Evolutionary conservation across 192 early-diverging fungal genomes (phyloP), one percentile per base, ranked within the genome.

Genomic region (Podila verticillata): DNA sequence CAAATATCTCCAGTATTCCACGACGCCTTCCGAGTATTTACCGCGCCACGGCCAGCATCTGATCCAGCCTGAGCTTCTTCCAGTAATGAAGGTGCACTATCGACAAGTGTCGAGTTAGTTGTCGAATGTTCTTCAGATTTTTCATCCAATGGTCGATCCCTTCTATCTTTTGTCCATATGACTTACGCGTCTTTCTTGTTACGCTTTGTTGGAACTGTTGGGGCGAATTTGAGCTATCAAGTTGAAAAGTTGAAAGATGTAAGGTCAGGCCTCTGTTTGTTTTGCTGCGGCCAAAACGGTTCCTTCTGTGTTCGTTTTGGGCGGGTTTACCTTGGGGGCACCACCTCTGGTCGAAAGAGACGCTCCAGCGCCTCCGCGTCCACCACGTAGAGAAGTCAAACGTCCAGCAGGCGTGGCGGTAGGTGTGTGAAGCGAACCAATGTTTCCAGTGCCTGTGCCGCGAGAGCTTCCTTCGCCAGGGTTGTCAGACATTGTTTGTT

Each of bases 181-280:
- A 75, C 83, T 72, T 84, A 84, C 85, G 72, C 74, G 70, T 87
- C 89, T 69, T 86, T 86, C 73, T 88, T 89, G 39, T 84, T 84
- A 73, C 89, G 77, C 67, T 87, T 88, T 9, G 82, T 63, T 5
- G 89, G 88, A 15, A 91, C 75, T 7, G 85, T 89, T 8, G 89
- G 89, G 32, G 84, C 82, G 60, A 91, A 91, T 68, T 91, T 91
- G 71, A 88, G 80, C 87, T 90, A 82, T 48, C 57, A 36, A 20
- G 22, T 54, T 54, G 51, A 24, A 24, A n/a, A n/a, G 22, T 54
- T 1, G 6, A 10, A 7, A n/a, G 22, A 54, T 1, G 22, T 7
- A 26, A 4, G 0, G 51, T 54, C 17, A 44, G 39, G 12, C 13
- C 17, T 34, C 6, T 44, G 12, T 15, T 44, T 44, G 39, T 39